Evolutionary conservation across 352 stramenopile species (phyloP), one percentile per base, ranked within the genome.

Genomic region (Blastocystis sp.): DNA sequence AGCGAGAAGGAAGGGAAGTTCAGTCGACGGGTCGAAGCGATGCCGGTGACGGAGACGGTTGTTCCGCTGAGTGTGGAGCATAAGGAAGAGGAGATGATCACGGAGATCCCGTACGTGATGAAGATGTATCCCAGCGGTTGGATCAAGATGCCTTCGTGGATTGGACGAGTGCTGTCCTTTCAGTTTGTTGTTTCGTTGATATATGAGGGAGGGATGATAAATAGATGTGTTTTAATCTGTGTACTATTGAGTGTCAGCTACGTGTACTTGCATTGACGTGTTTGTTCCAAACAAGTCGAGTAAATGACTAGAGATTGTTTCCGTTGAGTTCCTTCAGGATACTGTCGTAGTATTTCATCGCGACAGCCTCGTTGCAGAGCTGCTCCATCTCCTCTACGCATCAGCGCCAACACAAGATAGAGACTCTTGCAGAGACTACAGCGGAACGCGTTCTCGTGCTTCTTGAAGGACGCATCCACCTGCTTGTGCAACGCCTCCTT

Each of bases 271-370:
- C 51, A 59, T 3, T 59, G 2, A 6, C 51, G 38, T 78, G 46
- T 59, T 63, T 81, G 18, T 64, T 27, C 4, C 69, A 81, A 81
- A 48, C 29, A 81, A 24, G 11, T 48, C 8, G n/a, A n/a, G 24
- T 67, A 42, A 44, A 49, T 72, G 40, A 48, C 61, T 44, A 48
- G 63, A 36, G 36, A 14, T 11, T 32, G 48, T 38, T 24, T 18
- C 40, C 69, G 21, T 81, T 64, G 16, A 81, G 9, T 49, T 76
- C 64, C 11, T 44, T 38, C 7, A 76, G 24, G 29, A 81, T 64
- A 32, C 69, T 81, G 32, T 81, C 69, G 51, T 81, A 81, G 34
- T 81, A 81, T 44, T 81, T 81, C 69, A 81, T 63, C 27, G 69
- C 69, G 2, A 81, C 69, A 11, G 69, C 69, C 40, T 81, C 69